Base-by-base conservation (phyloP, 2,329 filamentous ascomycete species). In the Neofusicoccum umdonicola region DNA sequence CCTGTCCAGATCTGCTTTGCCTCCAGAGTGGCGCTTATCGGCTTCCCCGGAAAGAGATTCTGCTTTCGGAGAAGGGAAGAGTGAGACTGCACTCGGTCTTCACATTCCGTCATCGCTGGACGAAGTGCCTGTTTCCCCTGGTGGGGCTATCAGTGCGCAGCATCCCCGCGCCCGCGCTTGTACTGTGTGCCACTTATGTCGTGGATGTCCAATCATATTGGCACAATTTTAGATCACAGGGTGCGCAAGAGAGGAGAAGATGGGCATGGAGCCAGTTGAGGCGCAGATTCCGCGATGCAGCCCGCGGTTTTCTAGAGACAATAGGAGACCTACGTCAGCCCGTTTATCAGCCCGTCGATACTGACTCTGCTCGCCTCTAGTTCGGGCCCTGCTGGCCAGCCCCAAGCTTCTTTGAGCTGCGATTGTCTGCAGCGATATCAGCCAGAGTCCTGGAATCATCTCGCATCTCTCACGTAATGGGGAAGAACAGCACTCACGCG, bases 401-500 rank as follows among this genome's bases (percentile, higher is more conserved):
- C 65, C 65, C 65, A 66, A 4, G 62, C 62, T 31, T 65, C 62
- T 17, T 65, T 66, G n/a, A 66, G 56, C 31, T 66, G 62, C n/a
- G 19, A 41, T 48, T 66, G 65, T 1, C 62, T 64, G 42, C 12
- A 15, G 17, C n/a, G 9, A 11, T 34, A 13, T 58, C 41, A 64
- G 51, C 51, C 17, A 22, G 17, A 4, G 11, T 17, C 5, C 12
- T n/a, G 15, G n/a, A 4, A 19, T 31, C 17, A 1, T 11, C 19
- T 3, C 19, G 27, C 12, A 3, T 3, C 4, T 34, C 65, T 48
- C 82, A 80, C 34, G 84, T 82, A 9, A 77, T 7, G 4, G 22
- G 22, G 27, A 31, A 31, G 3, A 22, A 22, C 22, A 22, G 22
- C 22, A 31, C 65, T 48, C 82, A 80, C 34, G 84, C 82, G 9